Percentiles rank a stretch among this genome's conserved stretches.
Conservation (phyloP, 495 filamentous ascomycete species). For the Penicillium flavigenum region DNA sequence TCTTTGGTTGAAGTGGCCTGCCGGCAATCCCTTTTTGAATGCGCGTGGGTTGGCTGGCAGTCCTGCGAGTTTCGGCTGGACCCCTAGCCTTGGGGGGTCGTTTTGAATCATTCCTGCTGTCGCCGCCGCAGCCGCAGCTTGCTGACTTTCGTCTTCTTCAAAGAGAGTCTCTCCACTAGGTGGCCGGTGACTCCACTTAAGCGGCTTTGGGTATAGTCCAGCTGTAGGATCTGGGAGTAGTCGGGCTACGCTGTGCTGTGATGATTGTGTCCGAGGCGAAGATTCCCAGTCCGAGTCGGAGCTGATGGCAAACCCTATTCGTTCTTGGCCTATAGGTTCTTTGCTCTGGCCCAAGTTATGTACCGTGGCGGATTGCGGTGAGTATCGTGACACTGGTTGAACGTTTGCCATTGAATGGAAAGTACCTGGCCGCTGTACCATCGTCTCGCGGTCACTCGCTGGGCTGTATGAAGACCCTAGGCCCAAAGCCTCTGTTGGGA, state of each 20-base stretch:
- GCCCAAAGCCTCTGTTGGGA: constrained; percentile 15
- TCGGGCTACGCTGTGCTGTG: constrained; percentile 38
- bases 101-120: background rate
- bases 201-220: constrained; percentile 38
- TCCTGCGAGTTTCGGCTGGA: constrained; percentile 25
- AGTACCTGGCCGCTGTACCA: constrained; percentile 14
- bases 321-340: constrained; percentile 14
- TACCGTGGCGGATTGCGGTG: constrained; percentile 22
- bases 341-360: constrained; percentile 12
- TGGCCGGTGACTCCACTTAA: constrained; percentile 39
- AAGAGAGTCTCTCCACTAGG: constrained; percentile 39
- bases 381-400: constrained; percentile 16
- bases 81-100: constrained; percentile 9
- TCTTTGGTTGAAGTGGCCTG: constrained; percentile 19
- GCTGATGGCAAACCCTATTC: constrained; percentile 32
- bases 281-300: constrained; percentile 34
- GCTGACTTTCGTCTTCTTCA: constrained; percentile 37
- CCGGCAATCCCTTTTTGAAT: constrained; percentile 30
- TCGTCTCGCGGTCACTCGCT: constrained; percentile 7
- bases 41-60: constrained; percentile 44
- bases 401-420: constrained; percentile 7
- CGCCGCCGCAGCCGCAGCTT: background rate
- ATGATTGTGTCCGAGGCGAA: constrained; percentile 29
- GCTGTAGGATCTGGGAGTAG: constrained; percentile 29
- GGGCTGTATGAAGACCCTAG: constrained; percentile 11